Percentiles rank a stretch among this genome's conserved stretches.
Conservation (phyloP, 2,329 filamentous ascomycete genomes). For the Fusarium agapanthi region DNA sequence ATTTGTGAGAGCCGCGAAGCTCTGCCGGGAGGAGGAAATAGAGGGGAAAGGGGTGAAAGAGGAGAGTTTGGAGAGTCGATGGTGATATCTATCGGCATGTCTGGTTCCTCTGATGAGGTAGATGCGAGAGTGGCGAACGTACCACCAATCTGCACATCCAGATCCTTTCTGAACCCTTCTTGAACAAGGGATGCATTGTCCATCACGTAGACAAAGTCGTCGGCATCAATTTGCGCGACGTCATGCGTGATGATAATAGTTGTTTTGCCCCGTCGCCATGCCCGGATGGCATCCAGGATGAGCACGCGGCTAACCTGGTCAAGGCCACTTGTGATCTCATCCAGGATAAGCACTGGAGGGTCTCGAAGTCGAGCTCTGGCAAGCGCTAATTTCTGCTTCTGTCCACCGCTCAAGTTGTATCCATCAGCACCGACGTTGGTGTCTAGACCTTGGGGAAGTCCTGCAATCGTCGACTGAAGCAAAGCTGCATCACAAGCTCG, state of each 20-base stretch:
- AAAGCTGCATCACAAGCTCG: constrained; percentile 72
- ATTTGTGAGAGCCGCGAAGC: constrained; percentile 30
- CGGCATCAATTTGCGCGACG: constrained; percentile 73
- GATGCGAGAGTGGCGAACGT: constrained; percentile 57
- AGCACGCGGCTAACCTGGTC: constrained; percentile 75
- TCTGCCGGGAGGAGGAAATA: not conserved
- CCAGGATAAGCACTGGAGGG: constrained; percentile 82
- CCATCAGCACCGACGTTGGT: constrained; percentile 78
- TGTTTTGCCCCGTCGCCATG: constrained; percentile 82
- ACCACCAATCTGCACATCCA: constrained; percentile 57
- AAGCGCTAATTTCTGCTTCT: constrained; percentile 82
- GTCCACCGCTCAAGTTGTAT: constrained; percentile 80
- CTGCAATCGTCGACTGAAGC: constrained; percentile 71
- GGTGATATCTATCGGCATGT: constrained; percentile 19
- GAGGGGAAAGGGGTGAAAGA: constrained; percentile 10
- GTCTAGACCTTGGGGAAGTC: constrained; percentile 74
- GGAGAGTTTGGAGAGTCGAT: constrained; percentile 19
- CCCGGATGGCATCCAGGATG: constrained; percentile 78
- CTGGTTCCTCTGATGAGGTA: not conserved
- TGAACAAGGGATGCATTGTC: constrained; percentile 74
- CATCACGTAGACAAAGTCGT: constrained; percentile 84
- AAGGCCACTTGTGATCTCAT: constrained; percentile 87
- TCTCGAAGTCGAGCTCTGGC: constrained; percentile 81
- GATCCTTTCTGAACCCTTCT: constrained; percentile 68
- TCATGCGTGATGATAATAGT: constrained; percentile 96